Conservation (phyloP, 176 grass and related monocot genomes). For the Urochloa ruziziensis region DNA sequence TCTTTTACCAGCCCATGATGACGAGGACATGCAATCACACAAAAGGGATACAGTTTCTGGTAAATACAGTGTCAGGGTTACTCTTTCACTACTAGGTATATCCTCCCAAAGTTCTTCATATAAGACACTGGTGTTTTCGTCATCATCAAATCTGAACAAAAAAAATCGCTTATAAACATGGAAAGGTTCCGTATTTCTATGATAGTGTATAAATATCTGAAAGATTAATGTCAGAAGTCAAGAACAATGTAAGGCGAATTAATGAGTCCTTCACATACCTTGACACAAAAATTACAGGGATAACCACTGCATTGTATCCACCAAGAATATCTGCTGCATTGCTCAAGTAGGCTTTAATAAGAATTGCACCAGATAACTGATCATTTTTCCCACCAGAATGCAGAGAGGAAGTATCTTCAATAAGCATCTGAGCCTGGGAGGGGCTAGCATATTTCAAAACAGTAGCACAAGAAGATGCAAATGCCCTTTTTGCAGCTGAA, state of each 20-base stretch:
- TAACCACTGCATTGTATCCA: constrained; percentile 72
- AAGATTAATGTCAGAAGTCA: constrained; percentile 16
- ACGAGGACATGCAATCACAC: constrained; percentile 78
- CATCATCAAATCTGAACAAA: constrained; percentile 89
- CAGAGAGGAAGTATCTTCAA: constrained; percentile 82
- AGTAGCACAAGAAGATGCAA: constrained; percentile 81
- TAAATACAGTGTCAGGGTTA: constrained; percentile 82
- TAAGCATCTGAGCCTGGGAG: constrained; percentile 77
- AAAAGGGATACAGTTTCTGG: constrained; percentile 78
- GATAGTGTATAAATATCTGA: constrained; percentile 2
- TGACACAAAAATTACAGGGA: constrained; percentile 92
- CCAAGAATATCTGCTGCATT: constrained; percentile 71
- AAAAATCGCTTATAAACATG: constrained; percentile 29
- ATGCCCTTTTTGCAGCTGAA: constrained; percentile 65
- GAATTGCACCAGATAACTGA: constrained; percentile 87
- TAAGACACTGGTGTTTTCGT: constrained; percentile 76
- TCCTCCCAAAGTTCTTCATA: constrained; percentile 97
- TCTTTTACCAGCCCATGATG: constrained; percentile 93
- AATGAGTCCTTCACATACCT: constrained; percentile 56
- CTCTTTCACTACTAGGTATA: constrained; percentile 88
- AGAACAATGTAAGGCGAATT: constrained; percentile 15
- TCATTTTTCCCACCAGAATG: constrained; percentile 83
- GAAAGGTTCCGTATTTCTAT: constrained; percentile 16
- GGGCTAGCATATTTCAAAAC: constrained; percentile 79
- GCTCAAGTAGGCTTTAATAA: constrained; percentile 84